Evolutionary conservation across 1,284 basidiomycete species (phyloP).

Genomic region (Cystobasidium sp.): DNA sequence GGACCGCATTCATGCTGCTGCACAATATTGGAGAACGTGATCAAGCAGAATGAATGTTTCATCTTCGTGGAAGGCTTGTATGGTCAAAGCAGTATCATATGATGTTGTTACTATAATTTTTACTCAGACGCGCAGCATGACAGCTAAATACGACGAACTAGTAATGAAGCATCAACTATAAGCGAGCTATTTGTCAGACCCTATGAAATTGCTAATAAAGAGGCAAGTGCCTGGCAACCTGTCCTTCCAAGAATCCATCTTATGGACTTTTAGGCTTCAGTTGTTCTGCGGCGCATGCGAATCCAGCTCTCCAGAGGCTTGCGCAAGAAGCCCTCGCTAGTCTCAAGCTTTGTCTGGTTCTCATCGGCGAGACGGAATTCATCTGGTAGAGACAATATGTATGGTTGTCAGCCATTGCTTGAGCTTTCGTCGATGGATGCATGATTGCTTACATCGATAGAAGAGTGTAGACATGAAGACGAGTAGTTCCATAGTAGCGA

Average conservation of each 20-base stretch:
- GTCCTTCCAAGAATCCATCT: neutral
- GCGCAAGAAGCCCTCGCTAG: constrained; percentile 75
- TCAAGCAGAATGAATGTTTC: too few relatives aligned
- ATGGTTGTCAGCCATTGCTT: neutral
- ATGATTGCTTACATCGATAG: constrained; percentile 61
- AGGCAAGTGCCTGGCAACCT: neutral
- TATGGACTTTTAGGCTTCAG: constrained; percentile 1
- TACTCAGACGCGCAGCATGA: neutral
- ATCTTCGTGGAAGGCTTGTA: neutral
- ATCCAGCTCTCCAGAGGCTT: constrained; percentile 62
- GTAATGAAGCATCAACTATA: too few relatives aligned
- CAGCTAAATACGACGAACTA: neutral
- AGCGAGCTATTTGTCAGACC: too few relatives aligned
- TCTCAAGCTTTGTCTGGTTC: constrained; percentile 63
- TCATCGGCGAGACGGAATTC: constrained; percentile 58
- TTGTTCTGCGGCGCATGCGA: constrained; percentile 34
- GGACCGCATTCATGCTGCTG: constrained; percentile 74
- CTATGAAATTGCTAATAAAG: neutral
- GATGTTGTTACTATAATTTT: constrained; percentile 10
- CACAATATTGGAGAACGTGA: constrained; percentile 51
- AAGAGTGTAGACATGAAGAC: constrained; percentile 75
- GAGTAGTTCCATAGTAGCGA: constrained; percentile 73
- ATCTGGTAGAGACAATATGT: constrained; percentile 50
- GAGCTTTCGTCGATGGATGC: neutral
- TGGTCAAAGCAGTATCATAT: neutral